Evolutionary conservation across 306 rosid species (phyloP).

Genomic region (Carpinus fangiana): DNA sequence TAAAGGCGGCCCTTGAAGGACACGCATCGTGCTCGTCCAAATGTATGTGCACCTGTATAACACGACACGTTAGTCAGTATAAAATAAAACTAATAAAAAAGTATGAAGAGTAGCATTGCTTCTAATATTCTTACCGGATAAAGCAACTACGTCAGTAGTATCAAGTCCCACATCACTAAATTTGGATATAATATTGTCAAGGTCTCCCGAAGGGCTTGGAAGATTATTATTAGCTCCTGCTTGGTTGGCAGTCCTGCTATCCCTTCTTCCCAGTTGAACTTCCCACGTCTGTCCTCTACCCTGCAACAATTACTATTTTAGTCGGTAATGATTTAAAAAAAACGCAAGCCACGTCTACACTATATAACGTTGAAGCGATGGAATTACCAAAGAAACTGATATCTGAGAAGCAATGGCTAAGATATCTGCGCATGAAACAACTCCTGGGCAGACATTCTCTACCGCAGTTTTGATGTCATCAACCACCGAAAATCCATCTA

Average conservation of each 20-base stretch:
- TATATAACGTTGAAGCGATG: too few species aligned
- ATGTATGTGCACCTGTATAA: slow-evolving; percentile 46
- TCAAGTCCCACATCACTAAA: slow-evolving; percentile 24
- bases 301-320: background rate
- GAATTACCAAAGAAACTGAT: slow-evolving; percentile 32
- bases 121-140: slow-evolving; percentile 28
- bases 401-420: slow-evolving; percentile 39
- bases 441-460: slow-evolving; percentile 47
- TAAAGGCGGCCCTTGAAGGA: slow-evolving; percentile 21
- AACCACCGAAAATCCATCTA: slow-evolving; percentile 34
- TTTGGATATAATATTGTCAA: background rate
- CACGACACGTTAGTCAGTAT: too few species aligned
- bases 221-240: slow-evolving; percentile 23
- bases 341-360: too few species aligned
- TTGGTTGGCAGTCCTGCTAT: slow-evolving; percentile 32
- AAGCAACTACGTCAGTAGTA: slow-evolving; percentile 33
- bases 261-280: slow-evolving; percentile 42
- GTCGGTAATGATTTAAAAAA: background rate
- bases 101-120: too few species aligned
- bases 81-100: too few species aligned
- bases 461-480: slow-evolving; percentile 47
- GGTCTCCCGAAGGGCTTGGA: slow-evolving; percentile 27
- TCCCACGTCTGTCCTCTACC: slow-evolving; percentile 31
- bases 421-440: slow-evolving; percentile 55
- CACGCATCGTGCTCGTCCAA: slow-evolving; percentile 39